Conservation (phyloP, 257 asterid genomes). For the Jasminum sambac region DNA sequence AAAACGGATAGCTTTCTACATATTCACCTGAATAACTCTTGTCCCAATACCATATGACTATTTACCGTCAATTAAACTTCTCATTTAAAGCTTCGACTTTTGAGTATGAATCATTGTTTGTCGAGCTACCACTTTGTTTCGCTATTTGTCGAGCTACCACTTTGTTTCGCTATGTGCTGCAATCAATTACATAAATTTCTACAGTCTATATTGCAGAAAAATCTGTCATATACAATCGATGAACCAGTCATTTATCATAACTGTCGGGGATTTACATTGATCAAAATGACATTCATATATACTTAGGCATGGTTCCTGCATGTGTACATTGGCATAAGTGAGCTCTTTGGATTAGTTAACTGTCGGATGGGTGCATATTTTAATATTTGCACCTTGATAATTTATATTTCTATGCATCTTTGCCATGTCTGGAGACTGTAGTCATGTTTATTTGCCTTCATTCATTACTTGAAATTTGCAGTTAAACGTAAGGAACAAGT, state of each 20-base stretch:
- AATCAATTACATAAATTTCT: not conserved
- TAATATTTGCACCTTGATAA: not conserved
- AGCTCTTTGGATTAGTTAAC: not conserved
- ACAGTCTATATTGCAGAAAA: not conserved
- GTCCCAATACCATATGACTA: not conserved
- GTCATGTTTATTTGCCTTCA: constrained; percentile 28
- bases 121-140: too few relatives aligned
- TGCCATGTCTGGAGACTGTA: constrained; percentile 18
- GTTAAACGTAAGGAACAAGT: constrained; percentile 93
- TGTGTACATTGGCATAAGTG: not conserved
- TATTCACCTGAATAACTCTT: not conserved
- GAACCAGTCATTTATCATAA: constrained; percentile 10
- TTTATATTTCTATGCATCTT: constrained; percentile 5
- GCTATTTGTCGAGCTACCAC: not conserved
- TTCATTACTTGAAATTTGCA: constrained; percentile 34
- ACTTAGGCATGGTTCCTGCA: not conserved
- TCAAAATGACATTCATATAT: not conserved
- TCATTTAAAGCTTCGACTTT: not conserved
- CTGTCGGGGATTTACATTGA: not conserved
- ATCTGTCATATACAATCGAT: not conserved
- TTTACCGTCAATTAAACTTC: not conserved
- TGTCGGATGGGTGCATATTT: not conserved
- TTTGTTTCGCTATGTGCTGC: not conserved
- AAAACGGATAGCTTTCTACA: not conserved
- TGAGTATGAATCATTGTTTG: not conserved